These are phyloP conservation scores for Pichia manshurica DNA, from an alignment of 805 yeast genomes.

Conservation along the genomic window DNA sequence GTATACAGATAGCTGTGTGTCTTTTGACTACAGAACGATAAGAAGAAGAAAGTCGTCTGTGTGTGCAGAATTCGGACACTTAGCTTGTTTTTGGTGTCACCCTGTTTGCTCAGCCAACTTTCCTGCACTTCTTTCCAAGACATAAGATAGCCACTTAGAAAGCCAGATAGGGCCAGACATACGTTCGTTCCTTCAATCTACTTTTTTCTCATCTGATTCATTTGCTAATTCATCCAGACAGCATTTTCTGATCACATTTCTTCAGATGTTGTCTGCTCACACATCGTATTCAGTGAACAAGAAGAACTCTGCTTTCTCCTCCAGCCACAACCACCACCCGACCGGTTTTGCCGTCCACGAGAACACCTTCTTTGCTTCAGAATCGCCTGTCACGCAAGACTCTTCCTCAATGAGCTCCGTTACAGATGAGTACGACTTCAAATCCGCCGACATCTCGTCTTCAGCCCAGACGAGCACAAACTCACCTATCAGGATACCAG, in stretches of 20 bases:
- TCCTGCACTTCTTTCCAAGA: too few species aligned
- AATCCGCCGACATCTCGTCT: slow-evolving; percentile 29
- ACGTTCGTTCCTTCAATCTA: too few species aligned
- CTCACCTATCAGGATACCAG: slow-evolving; percentile 19
- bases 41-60: too few species aligned
- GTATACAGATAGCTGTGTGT: too few species aligned
- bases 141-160: too few species aligned
- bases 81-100: too few species aligned
- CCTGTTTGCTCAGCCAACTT: too few species aligned
- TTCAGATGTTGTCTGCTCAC: slow-evolving; percentile 1
- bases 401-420: slow-evolving; percentile 29
- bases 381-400: slow-evolving; percentile 12
- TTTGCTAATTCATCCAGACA: not conserved
- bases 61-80: too few species aligned
- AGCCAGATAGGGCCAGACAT: too few species aligned
- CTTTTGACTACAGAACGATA: too few species aligned
- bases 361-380: not conserved
- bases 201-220: not conserved
- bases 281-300: slow-evolving; percentile 1
- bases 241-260: not conserved
- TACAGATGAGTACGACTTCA: slow-evolving; percentile 33
- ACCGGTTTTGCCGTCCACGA: too few species aligned
- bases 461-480: slow-evolving; percentile 34
- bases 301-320: not conserved
- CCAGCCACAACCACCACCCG: not conserved